phyloP scores from a whole-genome alignment of 2,329 filamentous ascomycete species.

The Rutstroemia sp. region DNA sequence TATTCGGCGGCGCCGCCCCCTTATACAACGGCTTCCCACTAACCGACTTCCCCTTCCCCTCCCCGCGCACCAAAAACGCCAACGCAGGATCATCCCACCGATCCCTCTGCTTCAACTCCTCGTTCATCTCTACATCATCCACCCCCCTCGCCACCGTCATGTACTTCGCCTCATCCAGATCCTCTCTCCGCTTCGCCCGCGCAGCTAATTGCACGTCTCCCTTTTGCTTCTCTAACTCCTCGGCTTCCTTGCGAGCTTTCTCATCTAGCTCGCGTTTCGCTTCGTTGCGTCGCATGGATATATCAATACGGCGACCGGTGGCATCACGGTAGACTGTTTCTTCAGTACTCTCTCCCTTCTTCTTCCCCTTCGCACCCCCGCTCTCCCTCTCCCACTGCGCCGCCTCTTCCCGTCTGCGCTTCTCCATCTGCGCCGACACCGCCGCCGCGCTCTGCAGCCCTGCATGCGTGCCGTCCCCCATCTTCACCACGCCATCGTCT shows the following conservation, averaged over 20 bases:
- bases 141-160: slow-evolving; percentile 71
- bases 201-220: slow-evolving; percentile 78
- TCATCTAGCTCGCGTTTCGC: slow-evolving; percentile 73
- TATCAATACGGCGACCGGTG: slow-evolving; percentile 86
- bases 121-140: slow-evolving; percentile 85
- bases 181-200: slow-evolving; percentile 55
- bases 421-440: slow-evolving; percentile 61
- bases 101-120: slow-evolving; percentile 65
- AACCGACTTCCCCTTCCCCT: slow-evolving; percentile 15
- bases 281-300: slow-evolving; percentile 84
- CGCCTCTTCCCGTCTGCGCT: slow-evolving; percentile 59
- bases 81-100: slow-evolving; percentile 95
- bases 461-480: slow-evolving; percentile 82
- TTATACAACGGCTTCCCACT: slow-evolving; percentile 49
- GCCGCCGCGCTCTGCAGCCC: slow-evolving; percentile 80
- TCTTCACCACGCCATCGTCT: slow-evolving; percentile 52
- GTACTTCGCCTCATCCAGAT: slow-evolving; percentile 71
- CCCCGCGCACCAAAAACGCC: slow-evolving; percentile 53
- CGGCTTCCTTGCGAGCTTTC: slow-evolving; percentile 54
- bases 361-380: slow-evolving; percentile 33
- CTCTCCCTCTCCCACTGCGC: slow-evolving; percentile 39
- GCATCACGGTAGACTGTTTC: slow-evolving; percentile 96
- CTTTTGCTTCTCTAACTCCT: slow-evolving; percentile 62
- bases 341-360: slow-evolving; percentile 46
- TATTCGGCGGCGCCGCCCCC: slow-evolving; percentile 77